Evolutionary conservation across 2,329 filamentous ascomycete genomes (phyloP), one percentile per base, ranked within the genome.

Genomic region (Cladophialophora immunda): DNA sequence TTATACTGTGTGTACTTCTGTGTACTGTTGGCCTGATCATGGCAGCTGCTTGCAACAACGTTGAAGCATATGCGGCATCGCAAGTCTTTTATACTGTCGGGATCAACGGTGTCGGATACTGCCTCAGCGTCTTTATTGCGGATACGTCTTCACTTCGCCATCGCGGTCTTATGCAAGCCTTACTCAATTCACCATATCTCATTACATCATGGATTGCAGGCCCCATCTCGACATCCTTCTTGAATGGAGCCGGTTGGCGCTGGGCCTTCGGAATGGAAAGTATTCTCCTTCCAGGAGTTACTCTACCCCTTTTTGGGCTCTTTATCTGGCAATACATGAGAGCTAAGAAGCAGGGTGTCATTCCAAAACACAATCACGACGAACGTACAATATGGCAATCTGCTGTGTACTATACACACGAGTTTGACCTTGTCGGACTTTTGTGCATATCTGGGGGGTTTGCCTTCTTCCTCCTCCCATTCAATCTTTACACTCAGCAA

Each of bases 231-330:
- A 75, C 83, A 22, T 77, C 77, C 1, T 84, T 88, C 70, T 75
- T 85, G 41, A 71, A 78, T 0, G 78, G 81, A 0, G 78, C 81
- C 38, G 84, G 83, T 32, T 90, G 84, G 81, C 81, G 85, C 47
- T 90, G 88, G 88, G 86, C 80, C 0, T 90, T 86, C 72, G 88
- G 86, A 36, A 78, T 81, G 41, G 90, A 88, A 72, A 79, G 83
- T 56, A 86, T 91, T 69, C 78, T 90, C 62, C 81, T 84, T 0
- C 87, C 87, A 1, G 73, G 83, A 55, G 78, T 87, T 41, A 82
- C 81, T 9, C 34, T 85, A 4, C 89, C 89, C 0, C 79, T 90
- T 4, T 82, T 74, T 53, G 72, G 75, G 13, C 74, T 90, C 27
- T 83, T 89, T 71, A 75, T 81, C 56, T 78, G 77, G 34, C 86